These are phyloP conservation scores for Cystofilobasidium capitatum DNA, from an alignment of 768 basidiomycete genomes.

Conservation along the genomic window DNA sequence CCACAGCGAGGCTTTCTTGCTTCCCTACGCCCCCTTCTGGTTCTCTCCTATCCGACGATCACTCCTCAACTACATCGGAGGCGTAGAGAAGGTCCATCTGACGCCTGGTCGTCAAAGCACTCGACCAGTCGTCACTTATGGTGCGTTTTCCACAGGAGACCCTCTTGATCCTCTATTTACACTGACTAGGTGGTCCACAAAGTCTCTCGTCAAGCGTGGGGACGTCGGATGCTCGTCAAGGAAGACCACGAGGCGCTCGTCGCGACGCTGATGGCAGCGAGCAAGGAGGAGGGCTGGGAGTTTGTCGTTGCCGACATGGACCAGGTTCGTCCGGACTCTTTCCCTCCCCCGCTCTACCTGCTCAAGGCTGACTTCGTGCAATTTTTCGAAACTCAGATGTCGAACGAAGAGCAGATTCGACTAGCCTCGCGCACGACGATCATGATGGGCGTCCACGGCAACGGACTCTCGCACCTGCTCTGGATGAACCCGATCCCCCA, in stretches of 20 bases:
- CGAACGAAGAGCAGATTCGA: slow-evolving; percentile 66
- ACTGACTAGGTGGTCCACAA: not conserved
- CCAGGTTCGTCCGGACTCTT: not conserved
- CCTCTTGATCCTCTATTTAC: not conserved
- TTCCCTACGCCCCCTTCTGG: slow-evolving; percentile 71
- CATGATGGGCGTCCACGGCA: slow-evolving; percentile 41
- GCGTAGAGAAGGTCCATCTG: slow-evolving; percentile 31
- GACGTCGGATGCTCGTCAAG: slow-evolving; percentile 64
- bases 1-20: slow-evolving; percentile 51
- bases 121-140: slow-evolving; percentile 74
- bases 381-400: slow-evolving; percentile 46
- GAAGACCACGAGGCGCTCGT: slow-evolving; percentile 74
- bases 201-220: slow-evolving; percentile 80
- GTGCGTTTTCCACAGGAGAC: not conserved
- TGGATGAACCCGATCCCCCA: slow-evolving; percentile 84
- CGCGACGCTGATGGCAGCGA: slow-evolving; percentile 57
- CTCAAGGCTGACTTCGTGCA: not conserved
- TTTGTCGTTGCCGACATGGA: slow-evolving; percentile 44
- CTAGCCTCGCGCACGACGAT: slow-evolving; percentile 80
- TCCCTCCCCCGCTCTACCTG: not conserved
- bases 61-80: slow-evolving; percentile 60
- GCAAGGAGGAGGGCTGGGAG: slow-evolving; percentile 58
- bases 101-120: not conserved
- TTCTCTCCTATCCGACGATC: slow-evolving; percentile 65
- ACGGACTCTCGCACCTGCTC: slow-evolving; percentile 60